Base-by-base conservation (phyloP, 805 yeast species). In the Saccharomycopsis amapae region DNA sequence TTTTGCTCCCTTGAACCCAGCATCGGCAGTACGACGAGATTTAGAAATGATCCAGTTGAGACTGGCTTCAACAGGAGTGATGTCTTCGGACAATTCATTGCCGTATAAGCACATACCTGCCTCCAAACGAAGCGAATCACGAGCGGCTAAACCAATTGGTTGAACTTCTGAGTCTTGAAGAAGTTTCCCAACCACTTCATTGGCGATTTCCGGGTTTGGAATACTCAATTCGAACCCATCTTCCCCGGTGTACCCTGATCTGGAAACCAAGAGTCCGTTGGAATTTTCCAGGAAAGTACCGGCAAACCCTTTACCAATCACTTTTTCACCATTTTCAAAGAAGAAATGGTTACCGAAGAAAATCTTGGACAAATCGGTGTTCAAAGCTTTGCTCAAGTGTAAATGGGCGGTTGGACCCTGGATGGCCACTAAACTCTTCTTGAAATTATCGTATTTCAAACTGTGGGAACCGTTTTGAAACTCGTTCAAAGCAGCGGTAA, bases 61-160 rank as follows among this genome's bases (percentile, higher is more conserved):
- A 0, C 93, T 78, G 0, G 93, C 94, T 56, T 88, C 94, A 3
- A 90, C 78, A 9, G 98, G 98, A 2, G 96, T 82, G 25, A 76
- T 78, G 10, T 66, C 62, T 55, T 87, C 95, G 51, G 74, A 76
- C 57, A 93, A 72, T 64, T 93, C 98, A 61, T 88, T 84, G 2
- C 98, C 98, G 58, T 93, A 93, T 45, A 93, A 72, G 65, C 98
- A 93, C 96, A 93, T 85, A 26, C 98, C 98, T 3, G 98, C 98
- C 68, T 93, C 98, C 43, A 93, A 68, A 59, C 98, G 78, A 54
- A 93, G 71, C 9, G 97, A 85, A 63, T 93, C 98, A 64, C 98
- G 80, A 2, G 98, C 97, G n/a, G 97, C 98, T 42, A 93, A 76
- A 3, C 98, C 98, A 56, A 88, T 85, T 32, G 96, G 95, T 61